A percentile compares a stretch with the other conserved stretches of the same genome.
phyloP scores from a whole-genome alignment of 1,284 basidiomycete genomes.

The Trametes polyzona region DNA sequence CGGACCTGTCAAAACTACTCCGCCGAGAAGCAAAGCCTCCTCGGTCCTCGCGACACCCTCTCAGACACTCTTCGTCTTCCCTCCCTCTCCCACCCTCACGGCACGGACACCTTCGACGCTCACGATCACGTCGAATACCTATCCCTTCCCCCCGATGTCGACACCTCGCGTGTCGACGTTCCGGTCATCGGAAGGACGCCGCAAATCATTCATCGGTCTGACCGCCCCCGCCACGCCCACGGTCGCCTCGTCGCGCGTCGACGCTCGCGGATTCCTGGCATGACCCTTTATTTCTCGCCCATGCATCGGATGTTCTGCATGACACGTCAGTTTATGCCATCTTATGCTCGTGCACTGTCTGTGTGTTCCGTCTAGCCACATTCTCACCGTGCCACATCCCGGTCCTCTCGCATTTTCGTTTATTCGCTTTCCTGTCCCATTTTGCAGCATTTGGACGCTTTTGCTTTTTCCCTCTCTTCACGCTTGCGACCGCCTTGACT shows the following conservation, averaged over 20 bases:
- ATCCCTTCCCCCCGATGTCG: slow-evolving; percentile 61
- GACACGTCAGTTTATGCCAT: slow-evolving; percentile 19
- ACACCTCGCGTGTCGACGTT: slow-evolving; percentile 79
- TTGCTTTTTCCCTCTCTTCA: slow-evolving; percentile 5
- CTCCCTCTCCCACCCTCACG: slow-evolving; percentile 70
- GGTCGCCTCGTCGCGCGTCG: slow-evolving; percentile 80
- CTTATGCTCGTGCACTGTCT: slow-evolving; percentile 13
- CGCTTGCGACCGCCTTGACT: slow-evolving; percentile 1
- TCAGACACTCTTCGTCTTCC: slow-evolving; percentile 84
- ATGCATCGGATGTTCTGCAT: slow-evolving; percentile 22
- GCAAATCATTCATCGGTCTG: slow-evolving; percentile 72
- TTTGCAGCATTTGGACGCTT: slow-evolving; percentile 14
- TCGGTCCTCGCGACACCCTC: slow-evolving; percentile 49
- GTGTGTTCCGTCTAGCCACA: slow-evolving; percentile 3
- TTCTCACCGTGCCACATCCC: slow-evolving; percentile 22
- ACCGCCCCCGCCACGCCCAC: slow-evolving; percentile 71
- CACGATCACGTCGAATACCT: slow-evolving; percentile 67
- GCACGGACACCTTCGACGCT: slow-evolving; percentile 70
- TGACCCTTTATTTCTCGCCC: slow-evolving; percentile 39
- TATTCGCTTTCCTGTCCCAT: slow-evolving; percentile 10
- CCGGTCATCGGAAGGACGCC: slow-evolving; percentile 59
- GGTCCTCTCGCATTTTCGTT: slow-evolving; percentile 18
- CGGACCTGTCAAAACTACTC: slow-evolving; percentile 29
- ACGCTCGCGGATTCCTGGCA: slow-evolving; percentile 72
- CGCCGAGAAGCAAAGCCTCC: slow-evolving; percentile 20